A percentile compares a stretch with the other conserved stretches of the same genome.
Conservation (phyloP, 1,284 basidiomycete genomes). For the Exobasidium cylindrosporum region DNA sequence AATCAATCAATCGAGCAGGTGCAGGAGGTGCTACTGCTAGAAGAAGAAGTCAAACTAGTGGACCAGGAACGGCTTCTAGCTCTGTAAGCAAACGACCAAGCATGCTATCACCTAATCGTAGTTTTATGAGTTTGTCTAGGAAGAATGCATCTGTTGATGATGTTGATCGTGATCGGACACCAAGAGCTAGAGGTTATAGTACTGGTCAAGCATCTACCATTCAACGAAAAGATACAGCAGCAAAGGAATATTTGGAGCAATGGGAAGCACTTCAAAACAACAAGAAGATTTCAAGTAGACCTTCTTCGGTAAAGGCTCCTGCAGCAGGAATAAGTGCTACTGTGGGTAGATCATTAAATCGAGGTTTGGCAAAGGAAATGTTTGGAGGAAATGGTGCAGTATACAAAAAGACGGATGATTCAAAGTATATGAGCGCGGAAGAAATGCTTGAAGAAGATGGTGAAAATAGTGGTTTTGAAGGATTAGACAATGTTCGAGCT, state of each 20-base stretch:
- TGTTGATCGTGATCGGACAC: conserved; percentile 58
- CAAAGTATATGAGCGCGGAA: conserved; percentile 36
- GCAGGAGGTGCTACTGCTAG: too few relatives aligned
- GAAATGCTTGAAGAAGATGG: conserved; percentile 63
- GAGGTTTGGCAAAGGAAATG: conserved; percentile 1
- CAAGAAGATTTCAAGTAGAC: not conserved
- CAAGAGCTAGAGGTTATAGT: conserved; percentile 70
- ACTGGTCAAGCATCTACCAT: conserved; percentile 57
- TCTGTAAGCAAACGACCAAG: not conserved
- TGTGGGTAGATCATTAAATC: not conserved
- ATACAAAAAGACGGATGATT: not conserved
- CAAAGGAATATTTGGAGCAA: conserved; percentile 71
- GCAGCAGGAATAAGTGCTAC: not conserved
- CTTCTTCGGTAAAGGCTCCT: too few relatives aligned
- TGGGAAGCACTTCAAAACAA: conserved; percentile 16
- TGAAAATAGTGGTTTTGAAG: conserved; percentile 82
- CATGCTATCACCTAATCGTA: not conserved
- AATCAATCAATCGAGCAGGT: conserved; percentile 40
- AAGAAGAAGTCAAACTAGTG: not conserved
- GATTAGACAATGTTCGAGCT: conserved; percentile 68
- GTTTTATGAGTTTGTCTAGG: not conserved
- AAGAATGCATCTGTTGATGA: not conserved
- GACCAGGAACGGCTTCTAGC: not conserved
- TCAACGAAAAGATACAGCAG: conserved; percentile 81
- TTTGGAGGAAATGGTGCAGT: not conserved